Evolutionary conservation across 352 stramenopile species (phyloP).

Genomic region (Pythium biforme): DNA sequence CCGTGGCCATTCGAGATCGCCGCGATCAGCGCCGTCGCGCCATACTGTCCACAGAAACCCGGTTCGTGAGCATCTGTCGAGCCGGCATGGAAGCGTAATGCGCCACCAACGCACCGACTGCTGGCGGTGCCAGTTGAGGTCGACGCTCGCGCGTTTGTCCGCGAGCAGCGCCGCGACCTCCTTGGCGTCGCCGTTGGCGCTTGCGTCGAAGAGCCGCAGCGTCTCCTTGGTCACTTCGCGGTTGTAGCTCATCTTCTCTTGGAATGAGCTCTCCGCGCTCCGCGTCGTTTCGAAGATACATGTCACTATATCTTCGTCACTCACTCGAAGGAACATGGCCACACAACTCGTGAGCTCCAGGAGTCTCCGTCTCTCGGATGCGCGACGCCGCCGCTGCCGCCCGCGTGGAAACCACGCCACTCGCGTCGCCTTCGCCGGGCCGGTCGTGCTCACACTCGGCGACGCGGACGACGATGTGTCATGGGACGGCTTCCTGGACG

Average conservation of each 20-base stretch:
- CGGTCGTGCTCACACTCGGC: background rate
- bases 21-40: conserved; percentile 63
- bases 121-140: conserved; percentile 75
- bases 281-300: conserved; percentile 12
- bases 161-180: conserved; percentile 43
- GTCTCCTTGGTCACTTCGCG: conserved; percentile 57
- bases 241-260: conserved; percentile 59
- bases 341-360: too few species aligned
- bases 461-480: background rate
- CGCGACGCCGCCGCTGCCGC: too few species aligned
- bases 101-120: conserved; percentile 56
- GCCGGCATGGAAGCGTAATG: too few species aligned
- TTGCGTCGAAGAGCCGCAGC: conserved; percentile 55
- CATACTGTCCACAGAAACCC: conserved; percentile 58
- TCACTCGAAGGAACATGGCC: too few species aligned
- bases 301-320: conserved; percentile 13
- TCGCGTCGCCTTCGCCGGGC: too few species aligned
- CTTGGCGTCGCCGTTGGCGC: conserved; percentile 49
- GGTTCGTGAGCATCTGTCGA: too few species aligned
- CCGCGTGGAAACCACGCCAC: too few species aligned
- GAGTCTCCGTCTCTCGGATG: too few species aligned
- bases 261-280: background rate
- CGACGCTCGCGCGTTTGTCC: conserved; percentile 30
- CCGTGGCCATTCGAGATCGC: conserved; percentile 63
- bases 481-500: conserved; percentile 14